Base-by-base conservation (phyloP, 176 grass and related monocot species). In the Melocanna baccifera region DNA sequence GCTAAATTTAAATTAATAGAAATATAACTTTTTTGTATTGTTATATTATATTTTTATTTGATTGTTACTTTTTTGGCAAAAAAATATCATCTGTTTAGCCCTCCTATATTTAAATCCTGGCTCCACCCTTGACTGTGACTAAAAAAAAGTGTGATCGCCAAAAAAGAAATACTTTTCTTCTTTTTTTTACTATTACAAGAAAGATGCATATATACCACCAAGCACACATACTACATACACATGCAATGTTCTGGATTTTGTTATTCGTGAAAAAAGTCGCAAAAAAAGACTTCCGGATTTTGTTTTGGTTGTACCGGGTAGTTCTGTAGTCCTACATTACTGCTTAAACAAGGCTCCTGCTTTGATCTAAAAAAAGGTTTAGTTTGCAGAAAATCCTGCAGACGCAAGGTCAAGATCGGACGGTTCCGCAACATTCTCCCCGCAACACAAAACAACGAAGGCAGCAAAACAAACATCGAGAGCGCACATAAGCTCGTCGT, bases 381-480 rank as follows among this genome's bases (percentile, higher is more conserved):
- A 18, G 48, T 48, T 18, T 69, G 39, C 39, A 8, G 22, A 23
- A 69, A 42, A 46, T 16, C 41, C 12, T 3, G 12, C 6, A 14
- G 23, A 71, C 75, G 67, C 43, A 37, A 62, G 87, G 85, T 89
- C 53, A 41, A 26, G 70, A 85, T 81, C 77, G 32, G 67, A 86
- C 83, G 88, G 88, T 8, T 14, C 13, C 0, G 63, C 20, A 53
- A 25, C 53, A 63, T 76, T 76, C 53, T 86, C 41, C 77, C 71
- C 20, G n/a, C 46, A 59, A 69, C 73, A 48, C 29, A 50, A 58
- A 74, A 28, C 14, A 75, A 2, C 22, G 36, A 82, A 43, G 55
- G 57, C 42, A 73, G 29, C 28, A 32, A 62, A 79, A 46, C 28
- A 43, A 69, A 48, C 73, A 78, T 68, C 37, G 12, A 69, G 50